Percentiles rank a stretch among this genome's conserved stretches.
These are phyloP conservation scores for Aspergillus eucalypticola DNA, from an alignment of 2,329 filamentous ascomycete genomes.

Conservation along the genomic window DNA sequence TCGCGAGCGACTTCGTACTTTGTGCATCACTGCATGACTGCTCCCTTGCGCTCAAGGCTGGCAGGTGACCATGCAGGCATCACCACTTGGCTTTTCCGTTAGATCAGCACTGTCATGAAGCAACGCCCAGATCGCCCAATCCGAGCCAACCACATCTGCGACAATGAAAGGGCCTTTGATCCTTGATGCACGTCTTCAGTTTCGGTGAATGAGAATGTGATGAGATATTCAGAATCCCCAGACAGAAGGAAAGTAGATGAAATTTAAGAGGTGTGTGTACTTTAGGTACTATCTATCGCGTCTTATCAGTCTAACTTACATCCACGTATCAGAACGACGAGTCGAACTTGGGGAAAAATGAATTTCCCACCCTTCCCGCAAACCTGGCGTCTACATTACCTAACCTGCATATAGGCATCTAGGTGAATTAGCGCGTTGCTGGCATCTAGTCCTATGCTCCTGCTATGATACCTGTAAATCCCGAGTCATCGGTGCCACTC, in stretches of 20 bases:
- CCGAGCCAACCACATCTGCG: background rate
- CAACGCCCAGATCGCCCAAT: background rate
- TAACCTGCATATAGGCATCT: slow-evolving; percentile 6
- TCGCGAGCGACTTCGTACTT: background rate
- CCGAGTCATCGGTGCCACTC: background rate
- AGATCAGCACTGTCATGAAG: slow-evolving; percentile 7
- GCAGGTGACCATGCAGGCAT: slow-evolving; percentile 7
- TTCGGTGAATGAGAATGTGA: background rate
- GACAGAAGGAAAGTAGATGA: background rate
- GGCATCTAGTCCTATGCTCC: background rate
- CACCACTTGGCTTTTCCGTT: background rate
- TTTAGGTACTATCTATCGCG: too few relatives aligned
- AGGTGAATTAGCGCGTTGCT: background rate
- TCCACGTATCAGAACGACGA: background rate
- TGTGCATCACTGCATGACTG: background rate
- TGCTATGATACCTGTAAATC: background rate
- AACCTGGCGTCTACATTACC: background rate
- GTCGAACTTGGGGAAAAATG: background rate
- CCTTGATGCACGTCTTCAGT: background rate
- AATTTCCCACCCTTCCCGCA: background rate
- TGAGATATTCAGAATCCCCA: too few relatives aligned
- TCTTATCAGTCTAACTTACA: background rate
- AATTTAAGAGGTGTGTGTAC: background rate
- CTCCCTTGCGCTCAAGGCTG: slow-evolving; percentile 1
- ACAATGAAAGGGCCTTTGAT: background rate